A percentile compares a stretch with the other conserved stretches of the same genome.
These are phyloP conservation scores for Quercus wislizeni DNA, from an alignment of 306 rosid species.

Conservation along the genomic window DNA sequence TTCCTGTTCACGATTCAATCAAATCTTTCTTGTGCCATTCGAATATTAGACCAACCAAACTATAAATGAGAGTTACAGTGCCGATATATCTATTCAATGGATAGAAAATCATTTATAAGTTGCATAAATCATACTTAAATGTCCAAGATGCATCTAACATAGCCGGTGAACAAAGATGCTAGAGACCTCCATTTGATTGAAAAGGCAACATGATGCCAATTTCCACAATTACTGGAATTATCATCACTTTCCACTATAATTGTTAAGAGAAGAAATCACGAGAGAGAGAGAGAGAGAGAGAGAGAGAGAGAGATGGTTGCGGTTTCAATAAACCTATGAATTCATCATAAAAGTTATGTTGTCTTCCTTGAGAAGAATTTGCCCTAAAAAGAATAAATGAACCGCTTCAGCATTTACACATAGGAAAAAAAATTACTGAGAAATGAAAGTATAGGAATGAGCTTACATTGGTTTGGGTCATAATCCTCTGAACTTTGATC, in stretches of 20 bases:
- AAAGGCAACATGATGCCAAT: not conserved
- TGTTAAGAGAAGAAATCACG: not conserved
- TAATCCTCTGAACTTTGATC: slow-evolving; percentile 89
- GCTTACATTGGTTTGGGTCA: slow-evolving; percentile 82
- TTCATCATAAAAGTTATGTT: slow-evolving; percentile 84
- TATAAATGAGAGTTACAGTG: too few species aligned
- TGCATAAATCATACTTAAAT: slow-evolving; percentile 3
- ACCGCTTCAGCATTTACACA: slow-evolving; percentile 16
- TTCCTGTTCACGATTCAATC: not conserved
- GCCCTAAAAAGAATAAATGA: slow-evolving; percentile 40
- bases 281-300: too few species aligned
- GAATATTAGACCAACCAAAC: too few species aligned
- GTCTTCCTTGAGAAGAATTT: slow-evolving; percentile 87
- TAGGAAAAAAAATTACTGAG: not conserved
- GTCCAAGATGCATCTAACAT: not conserved
- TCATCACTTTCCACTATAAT: slow-evolving; percentile 63
- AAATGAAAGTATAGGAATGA: not conserved
- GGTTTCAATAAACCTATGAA: slow-evolving; percentile 45
- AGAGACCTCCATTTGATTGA: slow-evolving; percentile 10
- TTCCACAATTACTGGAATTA: not conserved
- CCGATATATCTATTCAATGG: not conserved
- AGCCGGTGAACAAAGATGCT: not conserved
- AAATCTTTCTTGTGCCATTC: not conserved
- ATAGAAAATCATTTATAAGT: not conserved
- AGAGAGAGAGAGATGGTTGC: not conserved